phyloP scores from a whole-genome alignment of 768 basidiomycete species.

The Hortiboletus flavorubellus region DNA sequence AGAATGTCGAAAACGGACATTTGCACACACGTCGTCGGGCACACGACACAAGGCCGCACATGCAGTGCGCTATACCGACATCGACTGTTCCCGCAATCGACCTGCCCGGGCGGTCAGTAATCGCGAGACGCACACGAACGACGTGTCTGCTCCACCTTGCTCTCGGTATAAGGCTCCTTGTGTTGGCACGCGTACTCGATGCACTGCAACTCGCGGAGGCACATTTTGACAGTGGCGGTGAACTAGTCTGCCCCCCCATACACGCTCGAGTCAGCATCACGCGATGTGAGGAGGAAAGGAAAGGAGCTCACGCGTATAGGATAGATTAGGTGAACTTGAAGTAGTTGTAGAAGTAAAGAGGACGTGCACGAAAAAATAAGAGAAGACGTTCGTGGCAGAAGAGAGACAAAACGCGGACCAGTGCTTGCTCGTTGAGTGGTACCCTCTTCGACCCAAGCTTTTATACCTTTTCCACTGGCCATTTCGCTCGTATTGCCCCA shows the following conservation, averaged over 20 bases:
- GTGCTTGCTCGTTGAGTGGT: no score
- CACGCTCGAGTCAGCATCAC: slow-evolving; percentile 9
- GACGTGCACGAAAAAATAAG: neutral
- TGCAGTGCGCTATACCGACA: slow-evolving; percentile 46
- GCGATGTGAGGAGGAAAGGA: neutral
- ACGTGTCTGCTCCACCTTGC: slow-evolving; percentile 21
- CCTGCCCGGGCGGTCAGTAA: slow-evolving; percentile 24
- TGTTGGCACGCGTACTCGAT: slow-evolving; percentile 40
- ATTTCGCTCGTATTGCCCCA: neutral
- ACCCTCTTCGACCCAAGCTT: no score
- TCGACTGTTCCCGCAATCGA: slow-evolving; percentile 38
- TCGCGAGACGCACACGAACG: no score
- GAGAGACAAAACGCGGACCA: no score
- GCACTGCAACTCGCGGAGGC: slow-evolving; percentile 40
- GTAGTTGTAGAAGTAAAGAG: neutral
- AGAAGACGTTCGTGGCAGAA: no score
- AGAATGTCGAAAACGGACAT: slow-evolving; percentile 28
- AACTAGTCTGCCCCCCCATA: slow-evolving; percentile 3
- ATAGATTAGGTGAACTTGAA: slow-evolving; percentile 20
- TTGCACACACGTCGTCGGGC: slow-evolving; percentile 39
- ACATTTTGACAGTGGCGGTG: slow-evolving; percentile 33
- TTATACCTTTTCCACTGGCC: no score
- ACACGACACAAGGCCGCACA: slow-evolving; percentile 32
- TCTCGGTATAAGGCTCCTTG: slow-evolving; percentile 27
- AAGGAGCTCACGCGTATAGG: slow-evolving; percentile 17